These are phyloP conservation scores for Aphanomyces invadans DNA, from an alignment of 352 stramenopile species.

Conservation along the genomic window DNA sequence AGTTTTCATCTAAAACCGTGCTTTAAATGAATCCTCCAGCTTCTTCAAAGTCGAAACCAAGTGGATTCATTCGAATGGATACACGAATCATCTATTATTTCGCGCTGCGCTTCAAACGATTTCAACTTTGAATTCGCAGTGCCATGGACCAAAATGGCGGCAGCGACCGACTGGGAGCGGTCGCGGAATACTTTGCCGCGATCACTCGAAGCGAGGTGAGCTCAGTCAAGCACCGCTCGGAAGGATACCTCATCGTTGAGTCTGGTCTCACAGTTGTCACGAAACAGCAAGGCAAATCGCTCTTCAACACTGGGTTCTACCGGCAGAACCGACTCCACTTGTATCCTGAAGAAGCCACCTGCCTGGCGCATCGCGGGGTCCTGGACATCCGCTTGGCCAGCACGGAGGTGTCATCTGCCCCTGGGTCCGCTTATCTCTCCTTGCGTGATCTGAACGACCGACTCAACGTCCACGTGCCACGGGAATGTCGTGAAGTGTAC, in stretches of 20 bases:
- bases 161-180: too few species aligned
- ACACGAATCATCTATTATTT: too few species aligned
- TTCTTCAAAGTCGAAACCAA: too few species aligned
- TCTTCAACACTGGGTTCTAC: conserved; percentile 67
- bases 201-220: conserved; percentile 2
- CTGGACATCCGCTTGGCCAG: conserved; percentile 28
- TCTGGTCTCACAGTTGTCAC: conserved; percentile 62
- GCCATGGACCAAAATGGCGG: too few species aligned
- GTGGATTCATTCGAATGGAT: too few species aligned
- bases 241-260: conserved; percentile 26
- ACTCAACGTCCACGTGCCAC: conserved; percentile 33
- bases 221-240: conserved; percentile 13
- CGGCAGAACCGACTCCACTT: conserved; percentile 35
- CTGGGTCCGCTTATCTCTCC: background rate
- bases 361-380: conserved; percentile 43
- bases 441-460: conserved; percentile 19
- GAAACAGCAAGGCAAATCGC: conserved; percentile 53
- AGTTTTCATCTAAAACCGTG: too few species aligned
- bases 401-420: background rate
- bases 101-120: too few species aligned
- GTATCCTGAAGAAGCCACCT: conserved; percentile 62
- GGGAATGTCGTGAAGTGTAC: conserved; percentile 47
- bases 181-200: background rate
- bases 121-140: too few species aligned
- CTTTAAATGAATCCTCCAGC: too few species aligned